Base-by-base conservation (phyloP, 2,329 filamentous ascomycete genomes). In the Aspergillus sp. region DNA sequence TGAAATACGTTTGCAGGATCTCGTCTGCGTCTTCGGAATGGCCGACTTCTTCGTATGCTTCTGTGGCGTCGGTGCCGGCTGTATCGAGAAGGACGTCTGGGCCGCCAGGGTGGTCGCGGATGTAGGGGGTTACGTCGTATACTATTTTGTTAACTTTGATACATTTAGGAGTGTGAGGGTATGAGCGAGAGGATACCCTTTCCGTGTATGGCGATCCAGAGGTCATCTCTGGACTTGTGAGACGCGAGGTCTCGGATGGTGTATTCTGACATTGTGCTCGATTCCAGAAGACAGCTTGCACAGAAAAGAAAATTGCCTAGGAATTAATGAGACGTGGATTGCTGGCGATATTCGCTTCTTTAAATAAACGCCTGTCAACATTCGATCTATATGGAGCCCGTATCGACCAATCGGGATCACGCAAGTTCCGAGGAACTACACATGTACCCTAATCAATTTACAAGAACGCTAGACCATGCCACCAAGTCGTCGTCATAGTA, bases 71-170 rank as follows among this genome's bases (percentile, higher is more conserved):
- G 38, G 59, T 60, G 20, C 72, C 72, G 30, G 69, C 72, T 38
- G 67, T 57, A 45, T 74, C 69, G 25, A 65, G 42, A 1, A 74
- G 58, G 12, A 70, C 59, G 5, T 73, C 70, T 33, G 56, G 58
- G 13, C 72, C 72, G 13, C 69, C 69, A 3, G 82, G 82, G 51
- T 84, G 82, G 48, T 84, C 80, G 20, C 76, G 65, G 1, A 79
- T 51, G 52, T 83, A 84, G 39, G 74, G 71, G 1, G 80, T 76
- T 9, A 82, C 66, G 60, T 84, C 69, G 56, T 82, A 83, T 2
- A 84, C 81, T 79, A 32, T 12, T 13, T 45, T 41, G 25, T 42
- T 37, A 41, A 12, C 33, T 25, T 15, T 7, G 5, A 2, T 23
- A 19, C 3, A 23, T 23, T 19, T 20, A 20, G 19, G 7, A 41